A percentile compares a stretch with the other conserved stretches of the same genome.
These are phyloP conservation scores for Pseudopyrenochaeta lycopersici DNA, from an alignment of 2,329 filamentous ascomycete species.

Conservation along the genomic window DNA sequence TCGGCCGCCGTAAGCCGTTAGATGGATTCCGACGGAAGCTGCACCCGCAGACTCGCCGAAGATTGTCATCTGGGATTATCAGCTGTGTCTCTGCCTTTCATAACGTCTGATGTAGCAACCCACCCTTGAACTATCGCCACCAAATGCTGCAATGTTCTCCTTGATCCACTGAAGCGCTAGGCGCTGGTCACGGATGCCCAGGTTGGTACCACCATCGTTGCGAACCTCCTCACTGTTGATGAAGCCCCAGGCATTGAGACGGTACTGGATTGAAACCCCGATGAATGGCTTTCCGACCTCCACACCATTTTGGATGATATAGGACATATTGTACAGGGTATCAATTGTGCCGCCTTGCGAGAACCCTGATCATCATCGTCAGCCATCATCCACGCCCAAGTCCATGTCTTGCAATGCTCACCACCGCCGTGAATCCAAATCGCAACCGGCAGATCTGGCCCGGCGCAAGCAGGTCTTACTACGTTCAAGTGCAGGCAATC, in stretches of 20 bases:
- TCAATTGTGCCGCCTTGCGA: conserved; percentile 49
- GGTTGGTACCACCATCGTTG: conserved; percentile 52
- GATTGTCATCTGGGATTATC: conserved; percentile 35
- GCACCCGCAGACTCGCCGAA: conserved; percentile 42
- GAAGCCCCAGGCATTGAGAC: conserved; percentile 68
- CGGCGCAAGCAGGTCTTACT: conserved; percentile 57
- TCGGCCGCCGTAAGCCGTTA: conserved; percentile 39
- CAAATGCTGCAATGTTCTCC: conserved; percentile 48
- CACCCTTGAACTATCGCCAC: conserved; percentile 29
- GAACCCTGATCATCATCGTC: neutral
- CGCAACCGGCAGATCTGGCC: conserved; percentile 60
- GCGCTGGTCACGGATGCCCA: conserved; percentile 52
- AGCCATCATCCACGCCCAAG: neutral
- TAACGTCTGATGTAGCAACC: conserved; percentile 8
- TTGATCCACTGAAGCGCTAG: conserved; percentile 51
- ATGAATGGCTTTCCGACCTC: conserved; percentile 26
- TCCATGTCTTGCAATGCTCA: conserved; percentile 22
- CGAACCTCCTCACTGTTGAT: conserved; percentile 50
- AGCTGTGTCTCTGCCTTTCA: too few relatives aligned
- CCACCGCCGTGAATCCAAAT: conserved; percentile 64
- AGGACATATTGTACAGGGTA: conserved; percentile 67
- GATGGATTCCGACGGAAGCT: conserved; percentile 43
- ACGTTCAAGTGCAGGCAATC: conserved; percentile 69
- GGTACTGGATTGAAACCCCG: conserved; percentile 37
- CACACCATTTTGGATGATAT: conserved; percentile 58